phyloP scores from a whole-genome alignment of 257 asterid genomes.

The Petrea volubilis region DNA sequence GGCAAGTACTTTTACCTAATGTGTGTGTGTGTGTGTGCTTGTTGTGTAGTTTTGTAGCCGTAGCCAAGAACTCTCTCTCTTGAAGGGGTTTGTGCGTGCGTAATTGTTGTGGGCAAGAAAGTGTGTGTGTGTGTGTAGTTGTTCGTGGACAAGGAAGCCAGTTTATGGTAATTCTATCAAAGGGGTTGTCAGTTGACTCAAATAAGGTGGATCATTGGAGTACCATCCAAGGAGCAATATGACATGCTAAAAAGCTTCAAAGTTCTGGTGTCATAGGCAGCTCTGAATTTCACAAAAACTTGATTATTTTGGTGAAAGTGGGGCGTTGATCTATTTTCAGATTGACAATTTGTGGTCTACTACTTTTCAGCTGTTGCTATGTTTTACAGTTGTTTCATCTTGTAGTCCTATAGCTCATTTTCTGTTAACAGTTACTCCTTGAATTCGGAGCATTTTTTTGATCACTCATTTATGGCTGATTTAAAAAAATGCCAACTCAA shows the following conservation, averaged over 20 bases:
- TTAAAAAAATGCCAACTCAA: background rate
- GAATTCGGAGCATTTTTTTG: background rate
- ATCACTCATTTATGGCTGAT: background rate
- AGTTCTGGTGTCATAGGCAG: background rate
- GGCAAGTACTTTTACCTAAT: background rate
- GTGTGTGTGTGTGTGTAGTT: too few relatives aligned
- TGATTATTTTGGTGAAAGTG: background rate
- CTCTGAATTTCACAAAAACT: background rate
- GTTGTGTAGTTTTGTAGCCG: too few relatives aligned
- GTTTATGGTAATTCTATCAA: background rate
- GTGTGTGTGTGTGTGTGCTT: too few relatives aligned
- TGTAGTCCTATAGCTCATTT: background rate
- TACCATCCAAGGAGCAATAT: background rate
- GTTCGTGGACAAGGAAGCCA: too few relatives aligned
- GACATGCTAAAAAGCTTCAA: background rate
- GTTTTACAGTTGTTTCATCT: background rate
- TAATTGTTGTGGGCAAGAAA: background rate
- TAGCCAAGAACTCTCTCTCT: too few relatives aligned
- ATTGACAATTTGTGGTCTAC: slow-evolving; percentile 7
- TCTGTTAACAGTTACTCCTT: background rate
- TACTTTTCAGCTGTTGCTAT: background rate
- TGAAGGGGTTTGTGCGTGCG: too few relatives aligned
- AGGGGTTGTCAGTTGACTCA: background rate
- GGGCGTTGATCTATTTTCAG: background rate
- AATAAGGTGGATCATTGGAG: slow-evolving; percentile 1